phyloP scores from a whole-genome alignment of 2,329 filamentous ascomycete species.

The Furcasterigmium sp. region DNA sequence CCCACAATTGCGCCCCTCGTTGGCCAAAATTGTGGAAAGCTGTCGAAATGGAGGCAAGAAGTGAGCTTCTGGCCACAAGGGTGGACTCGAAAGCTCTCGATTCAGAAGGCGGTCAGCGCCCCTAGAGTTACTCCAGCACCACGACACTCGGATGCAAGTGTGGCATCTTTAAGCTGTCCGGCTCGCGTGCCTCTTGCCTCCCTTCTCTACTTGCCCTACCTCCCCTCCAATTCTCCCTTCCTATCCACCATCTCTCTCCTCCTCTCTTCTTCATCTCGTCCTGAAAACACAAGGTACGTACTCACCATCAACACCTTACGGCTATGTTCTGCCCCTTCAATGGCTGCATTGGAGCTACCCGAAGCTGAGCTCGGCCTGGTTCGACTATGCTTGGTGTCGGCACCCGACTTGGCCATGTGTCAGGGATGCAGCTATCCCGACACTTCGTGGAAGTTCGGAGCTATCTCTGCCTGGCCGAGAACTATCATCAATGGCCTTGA shows the following conservation, averaged over 20 bases:
- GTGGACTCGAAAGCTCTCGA: neutral
- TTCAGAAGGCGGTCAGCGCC: neutral
- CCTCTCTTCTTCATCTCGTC: neutral
- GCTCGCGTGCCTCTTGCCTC: conserved; percentile 1
- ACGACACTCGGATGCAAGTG: conserved; percentile 1
- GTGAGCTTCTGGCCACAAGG: neutral
- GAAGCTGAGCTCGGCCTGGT: too few species aligned
- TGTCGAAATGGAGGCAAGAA: conserved; percentile 20
- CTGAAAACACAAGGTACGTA: neutral
- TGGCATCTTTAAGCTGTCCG: conserved; percentile 1
- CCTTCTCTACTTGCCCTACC: conserved; percentile 7
- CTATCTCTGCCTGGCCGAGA: too few species aligned
- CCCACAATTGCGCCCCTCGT: conserved; percentile 18
- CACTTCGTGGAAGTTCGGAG: too few species aligned
- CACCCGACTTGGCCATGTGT: too few species aligned
- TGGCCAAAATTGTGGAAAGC: conserved; percentile 22
- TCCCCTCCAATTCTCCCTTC: conserved; percentile 19
- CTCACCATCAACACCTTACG: neutral
- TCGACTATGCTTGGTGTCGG: too few species aligned
- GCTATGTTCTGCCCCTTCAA: neutral
- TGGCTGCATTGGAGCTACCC: too few species aligned
- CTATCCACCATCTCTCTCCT: neutral
- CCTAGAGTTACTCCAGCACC: neutral
- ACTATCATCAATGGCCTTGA: neutral
- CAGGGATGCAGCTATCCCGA: too few species aligned